Base-by-base conservation (phyloP, 148 eudicot genomes). In the Heliamphora exappendiculata region DNA sequence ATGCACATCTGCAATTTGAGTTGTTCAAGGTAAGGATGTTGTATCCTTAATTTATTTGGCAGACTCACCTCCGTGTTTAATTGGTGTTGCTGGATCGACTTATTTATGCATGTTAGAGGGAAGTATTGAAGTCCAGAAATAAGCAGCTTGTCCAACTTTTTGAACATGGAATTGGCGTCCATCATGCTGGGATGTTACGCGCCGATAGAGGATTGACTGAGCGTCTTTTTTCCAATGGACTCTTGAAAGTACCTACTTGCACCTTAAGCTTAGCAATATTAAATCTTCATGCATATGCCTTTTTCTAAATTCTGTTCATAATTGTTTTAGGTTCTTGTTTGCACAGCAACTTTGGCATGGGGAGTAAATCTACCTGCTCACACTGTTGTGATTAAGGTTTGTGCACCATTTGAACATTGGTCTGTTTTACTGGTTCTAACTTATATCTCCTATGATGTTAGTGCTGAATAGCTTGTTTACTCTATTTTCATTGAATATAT, bases 171-270 rank as follows among this genome's bases (percentile, higher is more conserved):
- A 50, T 93, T 73, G 99, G 99, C 74, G 88, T 96, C 78, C 99
- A 96, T 84, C 99, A 96, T 87, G 99, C 99, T 72, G 99, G 99
- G 73, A 96, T 96, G 99, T 78, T 96, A 85, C 99, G 99, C 72
- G 81, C 97, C 75, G 99, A 96, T 79, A 89, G 99, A 79, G 88
- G 91, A 76, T 88, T 96, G 78, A 96, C 99, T 62, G 99, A 96
- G 83, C 86, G 93, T 49, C 97, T 96, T 59, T 96, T 96, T 77
- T 93, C 99, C 71, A 86, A 88, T 60, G 99, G 99, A 76, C 81
- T 96, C 65, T 74, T 96, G 77, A 91, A 87, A 89, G 98, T 88
- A 67, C 36, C 67, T 19, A 47, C 53, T 41, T 55, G 39, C 41
- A 33, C 55, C 59, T 17, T 31, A 9, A 47, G 60, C 73, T 9